Evolutionary conservation across 1,284 basidiomycete genomes (phyloP), one percentile per base, ranked within the genome.

Genomic region (Malassezia arunalokei): DNA sequence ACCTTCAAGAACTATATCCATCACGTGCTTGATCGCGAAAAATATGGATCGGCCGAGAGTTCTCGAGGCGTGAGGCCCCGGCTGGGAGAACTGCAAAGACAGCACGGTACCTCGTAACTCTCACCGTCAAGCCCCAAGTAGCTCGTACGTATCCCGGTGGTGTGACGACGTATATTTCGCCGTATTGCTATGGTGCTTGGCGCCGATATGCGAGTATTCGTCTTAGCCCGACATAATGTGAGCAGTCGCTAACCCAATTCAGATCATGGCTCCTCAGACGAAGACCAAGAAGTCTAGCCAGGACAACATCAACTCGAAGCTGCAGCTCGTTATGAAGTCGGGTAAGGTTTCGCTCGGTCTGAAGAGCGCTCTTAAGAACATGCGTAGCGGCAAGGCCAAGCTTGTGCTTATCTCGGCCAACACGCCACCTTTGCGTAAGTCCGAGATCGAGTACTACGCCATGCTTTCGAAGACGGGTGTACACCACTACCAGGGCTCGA

Each of bases 361-460:
- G 42, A 66, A 70, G 63, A 65, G 63, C 56, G 88, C 92, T 50
- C 81, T 99, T 71, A 96, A 96, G 83, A 85, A 88, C 79, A 94
- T 98, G 86, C 86, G 94, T 73, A 86, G 79, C 68, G 92, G 94
- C 76, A 95, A 95, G 82, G 94, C 92, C 76, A 98, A 96, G 80
- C 87, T 99, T 70, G 85, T 99, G 73, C 80, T 99, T 76, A 96
- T 99, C 76, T 90, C 92, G 73, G 91, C 89, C 70, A 99, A 98
- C 81, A 95, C 90, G 78, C 94, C 92, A 56, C 94, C 94, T 61
- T 83, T 98, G 64, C 87, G 94, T 78, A 95, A 95, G 78, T 95
- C 91, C 56, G 94, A 99, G 82, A 81, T 99, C 61, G 94, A 99
- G 81, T 99, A 98, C 82, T 98, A 98, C 77, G 94, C 94, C 79